Evolutionary conservation across 1,284 basidiomycete species (phyloP).

Genomic region (Erythrobasidium hasegawianum): DNA sequence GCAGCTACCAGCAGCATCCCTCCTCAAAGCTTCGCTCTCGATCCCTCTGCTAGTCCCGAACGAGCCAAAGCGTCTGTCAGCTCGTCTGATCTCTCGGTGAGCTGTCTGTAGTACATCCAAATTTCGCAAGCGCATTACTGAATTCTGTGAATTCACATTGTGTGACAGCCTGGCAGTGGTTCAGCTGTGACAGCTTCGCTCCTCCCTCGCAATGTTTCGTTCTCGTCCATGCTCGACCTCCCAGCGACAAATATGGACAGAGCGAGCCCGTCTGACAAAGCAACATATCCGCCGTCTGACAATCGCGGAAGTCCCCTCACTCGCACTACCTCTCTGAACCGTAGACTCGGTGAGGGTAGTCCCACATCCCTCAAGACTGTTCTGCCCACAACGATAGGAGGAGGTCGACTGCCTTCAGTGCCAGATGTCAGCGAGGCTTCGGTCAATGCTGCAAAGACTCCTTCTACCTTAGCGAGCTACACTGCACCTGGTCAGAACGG

Average conservation of each 20-base stretch:
- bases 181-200: background rate
- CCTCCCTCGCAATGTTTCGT: slow-evolving; percentile 22
- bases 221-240: slow-evolving; percentile 30
- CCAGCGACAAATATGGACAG: background rate
- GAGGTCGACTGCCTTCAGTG: too few relatives aligned
- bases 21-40: slow-evolving; percentile 27
- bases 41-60: slow-evolving; percentile 18
- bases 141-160: too few relatives aligned
- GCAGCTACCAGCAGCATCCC: background rate
- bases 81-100: too few relatives aligned
- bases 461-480: too few relatives aligned
- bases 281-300: background rate
- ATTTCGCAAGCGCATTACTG: too few relatives aligned
- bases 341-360: background rate
- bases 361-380: too few relatives aligned
- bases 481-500: too few relatives aligned
- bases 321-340: background rate
- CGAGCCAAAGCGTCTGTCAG: background rate
- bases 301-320: slow-evolving; percentile 1
- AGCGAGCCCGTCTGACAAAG: background rate
- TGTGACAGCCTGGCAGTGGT: background rate
- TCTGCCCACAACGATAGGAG: too few relatives aligned
- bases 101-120: too few relatives aligned
- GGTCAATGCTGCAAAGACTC: too few relatives aligned
- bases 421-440: too few relatives aligned